Evolutionary conservation across 1,284 basidiomycete genomes (phyloP).

Genomic region (Pseudozyma tsukubaensis): DNA sequence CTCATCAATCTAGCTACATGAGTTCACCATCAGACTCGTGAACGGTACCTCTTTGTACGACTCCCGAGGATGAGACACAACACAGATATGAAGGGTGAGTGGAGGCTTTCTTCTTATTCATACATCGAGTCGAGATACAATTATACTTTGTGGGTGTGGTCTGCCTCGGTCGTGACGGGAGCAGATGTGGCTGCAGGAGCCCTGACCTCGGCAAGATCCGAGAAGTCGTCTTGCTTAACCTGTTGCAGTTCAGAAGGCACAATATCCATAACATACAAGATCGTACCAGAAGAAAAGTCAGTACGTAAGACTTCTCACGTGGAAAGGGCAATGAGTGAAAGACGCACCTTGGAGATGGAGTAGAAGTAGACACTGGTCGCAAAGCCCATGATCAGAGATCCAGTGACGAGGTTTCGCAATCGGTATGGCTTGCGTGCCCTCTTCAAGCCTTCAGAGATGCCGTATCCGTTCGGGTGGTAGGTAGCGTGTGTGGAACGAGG

Average conservation of each 20-base stretch:
- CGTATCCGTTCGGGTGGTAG: constrained; percentile 59
- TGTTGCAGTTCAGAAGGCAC: not conserved
- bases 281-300: not conserved
- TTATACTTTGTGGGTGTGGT: constrained; percentile 46
- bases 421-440: constrained; percentile 88
- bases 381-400: constrained; percentile 79
- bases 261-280: not conserved
- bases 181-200: constrained; percentile 31
- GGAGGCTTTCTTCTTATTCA: not conserved
- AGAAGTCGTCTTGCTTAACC: constrained; percentile 64
- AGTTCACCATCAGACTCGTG: too few relatives aligned
- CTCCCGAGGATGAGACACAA: too few relatives aligned
- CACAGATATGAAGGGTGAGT: not conserved
- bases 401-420: constrained; percentile 82
- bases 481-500: constrained; percentile 53
- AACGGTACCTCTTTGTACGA: too few relatives aligned
- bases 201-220: constrained; percentile 54
- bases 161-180: constrained; percentile 42
- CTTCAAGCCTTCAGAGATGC: constrained; percentile 72
- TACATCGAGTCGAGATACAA: not conserved
- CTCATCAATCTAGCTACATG: too few relatives aligned
- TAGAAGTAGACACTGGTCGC: constrained; percentile 88
- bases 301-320: not conserved
- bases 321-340: not conserved
- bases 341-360: constrained; percentile 75